Evolutionary conservation across 2,329 filamentous ascomycete species (phyloP), one percentile per base, ranked within the genome.

Genomic region (Chalara sp.): DNA sequence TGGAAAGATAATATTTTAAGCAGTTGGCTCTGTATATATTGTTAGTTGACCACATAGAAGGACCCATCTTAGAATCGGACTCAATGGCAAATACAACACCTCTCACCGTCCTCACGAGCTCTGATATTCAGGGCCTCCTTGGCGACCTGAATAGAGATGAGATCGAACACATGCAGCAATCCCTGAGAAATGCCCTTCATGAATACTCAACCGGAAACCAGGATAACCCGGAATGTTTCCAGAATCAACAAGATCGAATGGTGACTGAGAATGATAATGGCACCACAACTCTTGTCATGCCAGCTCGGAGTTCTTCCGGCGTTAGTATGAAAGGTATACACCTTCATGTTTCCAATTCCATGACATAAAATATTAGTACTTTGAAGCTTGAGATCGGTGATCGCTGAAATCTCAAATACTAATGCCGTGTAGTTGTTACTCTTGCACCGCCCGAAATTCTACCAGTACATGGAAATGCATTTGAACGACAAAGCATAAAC

Each of bases 271-370:
- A 76, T 30, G 65, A 64, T 0, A 77, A 75, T 12, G 74, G 74
- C 6, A 45, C 13, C 43, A 84, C 80, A 13, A 87, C 83, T 2
- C 69, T 89, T 28, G 89, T 89, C 63, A 89, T 89, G 83, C 86
- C 86, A 0, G 84, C 84, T 1, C 80, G 76, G 29, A 81, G 81
- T 52, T 78, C 79, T 0, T 66, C 70, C 6, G 80, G 79, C 31
- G 83, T 87, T 55, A 84, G 81, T 4, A 78, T 89, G 60, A 91
- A 91, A 71, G 79, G 80, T 78, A 57, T 54, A n/a, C 21, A 2
- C 21, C 21, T 21, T 21, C 21, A 21, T 21, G 21, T 21, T 21
- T 21, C 21, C 21, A 21, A 21, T 21, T 3, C 21, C 21, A 21
- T 2, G 21, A 21, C 3, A 21, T 21, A 21, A 21, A 21, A 21